phyloP scores from a whole-genome alignment of 1,284 basidiomycete genomes.

The Ganoderma sp. region DNA sequence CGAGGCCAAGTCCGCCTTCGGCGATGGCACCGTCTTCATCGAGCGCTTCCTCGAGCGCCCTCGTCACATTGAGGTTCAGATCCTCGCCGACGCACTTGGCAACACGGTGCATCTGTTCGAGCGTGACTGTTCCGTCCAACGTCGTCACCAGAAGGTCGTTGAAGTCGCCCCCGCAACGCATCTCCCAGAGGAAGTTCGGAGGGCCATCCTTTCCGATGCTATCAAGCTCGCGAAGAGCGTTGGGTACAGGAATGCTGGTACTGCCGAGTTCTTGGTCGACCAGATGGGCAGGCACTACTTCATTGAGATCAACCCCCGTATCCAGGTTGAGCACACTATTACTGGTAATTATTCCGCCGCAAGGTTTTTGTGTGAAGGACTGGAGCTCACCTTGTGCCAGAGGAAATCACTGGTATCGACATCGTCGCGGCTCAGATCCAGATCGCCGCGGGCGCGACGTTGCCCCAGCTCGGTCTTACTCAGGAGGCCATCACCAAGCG shows the following conservation, averaged over 20 bases:
- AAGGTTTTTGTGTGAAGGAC: neutral
- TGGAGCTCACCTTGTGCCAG: slow-evolving; percentile 47
- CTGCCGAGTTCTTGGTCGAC: slow-evolving; percentile 96
- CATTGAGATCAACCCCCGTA: slow-evolving; percentile 98
- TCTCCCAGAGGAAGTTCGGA: slow-evolving; percentile 88
- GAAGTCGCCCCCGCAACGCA: slow-evolving; percentile 98
- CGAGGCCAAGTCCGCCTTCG: slow-evolving; percentile 96
- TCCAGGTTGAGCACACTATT: slow-evolving; percentile 98
- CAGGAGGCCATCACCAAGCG: slow-evolving; percentile 97
- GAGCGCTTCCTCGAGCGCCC: slow-evolving; percentile 97
- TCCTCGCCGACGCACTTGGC: slow-evolving; percentile 89
- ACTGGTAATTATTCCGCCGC: slow-evolving; percentile 64
- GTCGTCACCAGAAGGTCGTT: slow-evolving; percentile 98
- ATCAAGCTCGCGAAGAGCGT: slow-evolving; percentile 94
- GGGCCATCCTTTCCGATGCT: slow-evolving; percentile 89
- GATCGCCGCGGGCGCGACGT: slow-evolving; percentile 95
- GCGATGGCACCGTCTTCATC: slow-evolving; percentile 98
- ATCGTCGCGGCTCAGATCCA: slow-evolving; percentile 99
- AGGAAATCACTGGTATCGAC: slow-evolving; percentile 99
- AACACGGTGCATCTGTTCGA: slow-evolving; percentile 98
- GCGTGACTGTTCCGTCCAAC: slow-evolving; percentile 98
- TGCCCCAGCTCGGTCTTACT: slow-evolving; percentile 94
- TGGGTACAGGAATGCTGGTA: slow-evolving; percentile 95
- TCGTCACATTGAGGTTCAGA: slow-evolving; percentile 96
- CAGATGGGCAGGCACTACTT: slow-evolving; percentile 96